A percentile compares a stretch with the other conserved stretches of the same genome.
Evolutionary conservation across 768 basidiomycete species (phyloP).

Genomic region (Phylloporus sp.): DNA sequence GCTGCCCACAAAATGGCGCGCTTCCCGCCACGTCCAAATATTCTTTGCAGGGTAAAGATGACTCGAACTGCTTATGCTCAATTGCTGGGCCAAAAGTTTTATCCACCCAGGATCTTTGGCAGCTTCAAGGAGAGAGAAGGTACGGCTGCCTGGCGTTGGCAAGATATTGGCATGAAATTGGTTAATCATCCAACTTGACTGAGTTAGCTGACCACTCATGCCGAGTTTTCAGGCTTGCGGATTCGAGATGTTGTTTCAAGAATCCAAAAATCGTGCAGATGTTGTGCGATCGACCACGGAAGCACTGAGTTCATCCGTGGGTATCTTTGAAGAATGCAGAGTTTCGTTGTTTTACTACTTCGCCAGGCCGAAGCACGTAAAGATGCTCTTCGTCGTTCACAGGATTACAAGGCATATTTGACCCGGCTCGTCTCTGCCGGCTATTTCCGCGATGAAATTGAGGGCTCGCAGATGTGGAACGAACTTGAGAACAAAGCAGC

Average conservation of each 20-base stretch:
- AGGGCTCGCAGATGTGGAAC: slow-evolving; percentile 77
- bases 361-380: slow-evolving; percentile 57
- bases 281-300: slow-evolving; percentile 34
- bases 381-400: slow-evolving; percentile 60
- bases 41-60: slow-evolving; percentile 63
- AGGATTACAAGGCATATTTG: slow-evolving; percentile 69
- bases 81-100: slow-evolving; percentile 84
- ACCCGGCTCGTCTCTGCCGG: slow-evolving; percentile 55
- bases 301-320: slow-evolving; percentile 44
- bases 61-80: slow-evolving; percentile 95
- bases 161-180: slow-evolving; percentile 90
- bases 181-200: slow-evolving; percentile 36
- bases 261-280: slow-evolving; percentile 58
- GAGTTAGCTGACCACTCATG: neutral
- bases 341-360: neutral
- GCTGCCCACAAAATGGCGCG: slow-evolving; percentile 84
- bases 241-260: slow-evolving; percentile 94
- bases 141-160: slow-evolving; percentile 67
- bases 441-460: slow-evolving; percentile 75
- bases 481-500: slow-evolving; percentile 67
- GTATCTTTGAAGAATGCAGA: slow-evolving; percentile 13
- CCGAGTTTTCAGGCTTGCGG: slow-evolving; percentile 67
- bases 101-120: slow-evolving; percentile 86
- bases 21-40: slow-evolving; percentile 70
- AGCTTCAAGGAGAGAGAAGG: slow-evolving; percentile 60